phyloP scores from a whole-genome alignment of 2,329 filamentous ascomycete genomes.

The Amesomyces nigricolor region DNA sequence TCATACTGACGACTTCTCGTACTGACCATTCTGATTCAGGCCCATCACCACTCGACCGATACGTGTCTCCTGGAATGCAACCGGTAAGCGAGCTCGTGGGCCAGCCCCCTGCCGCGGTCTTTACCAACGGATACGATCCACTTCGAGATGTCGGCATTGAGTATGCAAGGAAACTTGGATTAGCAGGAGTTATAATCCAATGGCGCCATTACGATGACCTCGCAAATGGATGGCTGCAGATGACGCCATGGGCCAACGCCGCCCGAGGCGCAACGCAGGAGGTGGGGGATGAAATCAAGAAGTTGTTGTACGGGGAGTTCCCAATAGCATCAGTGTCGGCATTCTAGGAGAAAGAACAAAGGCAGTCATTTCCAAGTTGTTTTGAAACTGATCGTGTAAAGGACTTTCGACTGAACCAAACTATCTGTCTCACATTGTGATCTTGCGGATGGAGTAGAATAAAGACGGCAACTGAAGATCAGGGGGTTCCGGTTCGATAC shows the following conservation, averaged over 20 bases:
- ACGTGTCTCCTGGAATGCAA: constrained; percentile 16
- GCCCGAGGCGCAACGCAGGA: background rate
- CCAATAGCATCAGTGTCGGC: no score
- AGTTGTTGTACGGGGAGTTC: background rate
- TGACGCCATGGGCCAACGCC: constrained; percentile 9
- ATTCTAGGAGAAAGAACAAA: no score
- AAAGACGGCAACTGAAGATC: no score
- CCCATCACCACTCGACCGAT: constrained; percentile 4
- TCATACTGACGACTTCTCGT: background rate
- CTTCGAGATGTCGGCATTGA: constrained; percentile 17
- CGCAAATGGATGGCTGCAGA: constrained; percentile 13
- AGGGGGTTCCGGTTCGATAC: no score
- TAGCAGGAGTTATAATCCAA: background rate
- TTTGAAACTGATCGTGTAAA: no score
- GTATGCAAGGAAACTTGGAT: constrained; percentile 15
- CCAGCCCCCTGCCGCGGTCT: constrained; percentile 10
- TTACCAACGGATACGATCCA: constrained; percentile 18
- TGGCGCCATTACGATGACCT: constrained; percentile 17
- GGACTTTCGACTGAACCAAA: no score
- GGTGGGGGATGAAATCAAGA: background rate
- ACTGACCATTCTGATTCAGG: background rate
- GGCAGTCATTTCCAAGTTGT: no score
- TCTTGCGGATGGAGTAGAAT: no score
- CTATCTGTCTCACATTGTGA: no score
- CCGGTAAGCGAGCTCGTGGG: background rate